Evolutionary conservation across 2,329 filamentous ascomycete genomes (phyloP), one percentile per base, ranked within the genome.

Genomic region (Coniosporium tulheliwenetii): DNA sequence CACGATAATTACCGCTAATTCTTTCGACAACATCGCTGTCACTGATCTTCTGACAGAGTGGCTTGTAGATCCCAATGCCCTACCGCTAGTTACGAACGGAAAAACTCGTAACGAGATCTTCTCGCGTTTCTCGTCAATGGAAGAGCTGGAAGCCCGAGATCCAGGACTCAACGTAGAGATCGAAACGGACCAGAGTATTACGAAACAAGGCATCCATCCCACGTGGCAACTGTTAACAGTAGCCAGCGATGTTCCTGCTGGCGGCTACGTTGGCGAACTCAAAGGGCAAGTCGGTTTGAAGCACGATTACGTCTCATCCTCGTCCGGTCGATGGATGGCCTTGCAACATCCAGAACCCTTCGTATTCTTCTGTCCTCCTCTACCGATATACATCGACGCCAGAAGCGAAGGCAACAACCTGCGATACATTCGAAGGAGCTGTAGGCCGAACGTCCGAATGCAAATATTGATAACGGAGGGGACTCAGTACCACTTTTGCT

Each of bases 361-460:
- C 47, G 67, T 71, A 38, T 71, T 71, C 57, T 69, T 96, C 60
- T 87, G 93, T 52, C 85, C 86, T 1, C 72, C 79, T 43, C 74
- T 96, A 8, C 89, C 89, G 0, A 73, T 98, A 10, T 94, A 87
- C 62, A 91, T 98, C 52, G 91, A 95, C 59, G 91, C 87, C 8
- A 74, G 91, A 44, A 76, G 75, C 56, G 85, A 93, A 63, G 91
- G 89, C 15, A 94, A 85, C 4, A 66, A 77, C 31, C 78, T 91
- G 43, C 82, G 91, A 36, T 95, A 91, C 55, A 78, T 93, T n/a
- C 77, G 91, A 42, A 77, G 89, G 48, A 96, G 91, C 52, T 98
- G 91, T 64, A 77, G 75, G 45, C 85, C 91, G 1, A 98, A 96
- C 53, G 77, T 91, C n/a, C 72, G 75, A 30, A 68, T 96, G 51